Evolutionary conservation across 345 rosid species (phyloP), one percentile per base, ranked within the genome.

Genomic region (Aurinia saxatilis): DNA sequence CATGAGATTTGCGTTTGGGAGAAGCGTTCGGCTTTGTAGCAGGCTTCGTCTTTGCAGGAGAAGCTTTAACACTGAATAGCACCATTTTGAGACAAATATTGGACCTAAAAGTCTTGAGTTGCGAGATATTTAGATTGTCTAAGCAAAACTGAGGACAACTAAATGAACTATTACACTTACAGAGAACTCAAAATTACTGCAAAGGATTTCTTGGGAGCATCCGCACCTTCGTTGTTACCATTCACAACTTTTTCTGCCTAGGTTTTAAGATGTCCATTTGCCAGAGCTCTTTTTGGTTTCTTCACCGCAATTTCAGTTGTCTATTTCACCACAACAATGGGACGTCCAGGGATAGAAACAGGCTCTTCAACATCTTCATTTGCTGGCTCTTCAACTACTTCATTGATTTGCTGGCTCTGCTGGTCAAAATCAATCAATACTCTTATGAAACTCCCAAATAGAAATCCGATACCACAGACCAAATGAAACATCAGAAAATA

Each of bases 141-240:
- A 27, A 16, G 47, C 40, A 57, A 34, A 21, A 63, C 10, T 12
- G 47, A 46, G 36, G n/a, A n/a, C 17, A 7, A 37, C 1, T 27
- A 3, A 37, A 51, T 14, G 10, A 1, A 6, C 40, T 15, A 5
- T 4, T 10, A 65, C n/a, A 19, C 23, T 37, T n/a, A 29, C 7
- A 33, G 13, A 57, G 16, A 16, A 72, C 76, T 72, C 63, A 72
- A 72, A 52, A 72, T 7, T 1, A 25, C 33, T 37, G 63, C 63
- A 66, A 8, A 72, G 0, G 76, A 72, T 25, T 46, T 66, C 67
- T 72, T 66, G 3, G 76, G 63, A 59, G 76, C 76, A 17, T 65
- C 57, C 4, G 51, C 44, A 6, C 25, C 36, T 2, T 56, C 57
- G 50, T 41, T 58, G 17, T 4, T 15, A 25, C 12, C 66, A 2